Evolutionary conservation across 2,329 filamentous ascomycete genomes (phyloP).

Genomic region (Aspergillus cejpii): DNA sequence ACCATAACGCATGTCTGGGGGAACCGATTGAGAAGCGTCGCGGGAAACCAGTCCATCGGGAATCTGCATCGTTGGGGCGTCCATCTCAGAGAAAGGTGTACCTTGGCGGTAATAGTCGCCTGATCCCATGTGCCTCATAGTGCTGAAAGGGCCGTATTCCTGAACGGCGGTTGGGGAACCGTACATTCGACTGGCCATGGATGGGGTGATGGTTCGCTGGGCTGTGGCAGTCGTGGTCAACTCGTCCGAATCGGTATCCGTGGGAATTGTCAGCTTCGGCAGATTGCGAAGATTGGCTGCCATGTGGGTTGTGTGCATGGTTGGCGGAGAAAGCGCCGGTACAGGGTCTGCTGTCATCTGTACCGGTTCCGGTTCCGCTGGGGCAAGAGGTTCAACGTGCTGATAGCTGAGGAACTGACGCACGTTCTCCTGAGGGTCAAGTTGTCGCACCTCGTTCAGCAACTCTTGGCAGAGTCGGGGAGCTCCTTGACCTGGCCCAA

Average conservation of each 20-base stretch:
- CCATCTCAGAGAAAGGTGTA: constrained; percentile 87
- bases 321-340: constrained; percentile 20
- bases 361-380: no score
- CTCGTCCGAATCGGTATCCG: constrained; percentile 66
- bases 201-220: constrained; percentile 27
- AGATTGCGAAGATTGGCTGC: constrained; percentile 46
- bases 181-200: no score
- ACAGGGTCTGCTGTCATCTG: constrained; percentile 22
- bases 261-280: constrained; percentile 51
- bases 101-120: constrained; percentile 31
- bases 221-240: constrained; percentile 25
- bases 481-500: not conserved
- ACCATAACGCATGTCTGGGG: constrained; percentile 83
- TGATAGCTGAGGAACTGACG: constrained; percentile 83
- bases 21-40: constrained; percentile 80
- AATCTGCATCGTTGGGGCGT: constrained; percentile 72
- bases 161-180: no score
- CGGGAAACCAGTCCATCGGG: constrained; percentile 66
- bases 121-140: no score
- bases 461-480: constrained; percentile 59
- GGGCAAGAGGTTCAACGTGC: no score
- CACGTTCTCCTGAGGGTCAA: constrained; percentile 84
- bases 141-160: no score
- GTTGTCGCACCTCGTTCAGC: constrained; percentile 60
- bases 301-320: constrained; percentile 37